Base-by-base conservation (phyloP, 2,329 filamentous ascomycete species). In the Penicillium nordicum region DNA sequence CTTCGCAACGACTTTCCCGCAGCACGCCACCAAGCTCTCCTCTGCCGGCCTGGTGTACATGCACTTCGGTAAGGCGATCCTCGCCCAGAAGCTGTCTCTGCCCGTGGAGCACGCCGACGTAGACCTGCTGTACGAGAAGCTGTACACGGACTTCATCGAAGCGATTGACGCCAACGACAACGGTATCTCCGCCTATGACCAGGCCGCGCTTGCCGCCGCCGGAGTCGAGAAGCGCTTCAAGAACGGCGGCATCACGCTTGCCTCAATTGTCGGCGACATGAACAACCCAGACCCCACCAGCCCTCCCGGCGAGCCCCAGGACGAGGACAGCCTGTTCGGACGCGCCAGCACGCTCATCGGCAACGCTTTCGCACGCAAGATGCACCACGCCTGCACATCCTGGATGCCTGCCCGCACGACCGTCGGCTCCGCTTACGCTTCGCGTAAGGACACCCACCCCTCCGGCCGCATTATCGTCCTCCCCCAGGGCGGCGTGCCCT, bases 161-260 rank as follows among this genome's bases (percentile, higher is more conserved):
- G 92, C 94, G 2, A 87, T 99, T 55, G 94, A 99, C 76, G 94
- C 92, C 56, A 93, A 99, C 76, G 94, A 99, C 81, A 99, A 99
- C 74, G 94, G 94, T 64, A 88, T 99, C 71, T 87, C 87, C 27
- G 83, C 81, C 57, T 95, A 95, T 77, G 90, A 96, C 71, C 81
- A 88, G 29, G 81, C 82, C 25, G 86, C 80, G 32, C 72, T 96
- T 18, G 76, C 84, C 30, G 82, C 85, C 30, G 89, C 90, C 0
- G 88, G 88, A 4, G 75, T 97, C 41, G 79, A 89, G 74, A 94
- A 92, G 80, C 87, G 87, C 65, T 97, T 95, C 78, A 88, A 86
- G 66, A 83, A 92, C 68, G 88, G 89, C 57, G 89, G 87, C 49
- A 92, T 97, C 78, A 88, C 84, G 49, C 85, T 99, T 57, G 90